Evolutionary conservation across 2,329 filamentous ascomycete genomes (phyloP).

Genomic region (Dichotomopilus funicola): DNA sequence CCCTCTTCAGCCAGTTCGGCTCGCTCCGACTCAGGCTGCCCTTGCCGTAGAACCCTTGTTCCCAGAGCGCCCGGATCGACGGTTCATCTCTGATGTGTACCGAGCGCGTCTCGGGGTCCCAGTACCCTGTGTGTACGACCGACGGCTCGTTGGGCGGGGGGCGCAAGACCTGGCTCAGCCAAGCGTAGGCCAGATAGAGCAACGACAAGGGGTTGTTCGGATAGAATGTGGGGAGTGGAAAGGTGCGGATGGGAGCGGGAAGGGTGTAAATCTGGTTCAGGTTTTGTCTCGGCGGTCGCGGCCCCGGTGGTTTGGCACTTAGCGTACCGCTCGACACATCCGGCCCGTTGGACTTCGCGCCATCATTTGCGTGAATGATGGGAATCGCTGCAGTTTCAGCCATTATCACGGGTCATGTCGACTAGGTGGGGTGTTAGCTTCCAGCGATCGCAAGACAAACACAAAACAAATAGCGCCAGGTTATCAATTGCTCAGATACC

Average conservation of each 20-base stretch:
- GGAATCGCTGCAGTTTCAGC: constrained; percentile 31
- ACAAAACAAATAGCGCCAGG: neutral
- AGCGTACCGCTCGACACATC: neutral
- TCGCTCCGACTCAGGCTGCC: constrained; percentile 90
- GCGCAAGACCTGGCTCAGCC: constrained; percentile 66
- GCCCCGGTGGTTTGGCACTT: neutral
- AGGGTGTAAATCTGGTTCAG: constrained; percentile 72
- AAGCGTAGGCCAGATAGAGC: constrained; percentile 70
- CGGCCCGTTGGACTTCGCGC: neutral
- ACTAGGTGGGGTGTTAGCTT: constrained; percentile 23
- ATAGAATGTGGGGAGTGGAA: constrained; percentile 81
- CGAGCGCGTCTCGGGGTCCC: constrained; percentile 74
- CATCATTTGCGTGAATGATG: constrained; percentile 2
- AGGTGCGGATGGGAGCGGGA: constrained; percentile 71
- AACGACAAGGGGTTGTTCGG: constrained; percentile 89
- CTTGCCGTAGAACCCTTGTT: constrained; percentile 96
- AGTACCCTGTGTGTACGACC: constrained; percentile 63
- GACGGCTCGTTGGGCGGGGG: constrained; percentile 59
- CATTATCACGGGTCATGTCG: constrained; percentile 44
- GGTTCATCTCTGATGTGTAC: constrained; percentile 74
- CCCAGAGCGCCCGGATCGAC: constrained; percentile 79
- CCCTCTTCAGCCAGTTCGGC: constrained; percentile 82
- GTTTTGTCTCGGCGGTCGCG: constrained; percentile 14
- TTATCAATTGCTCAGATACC: constrained; percentile 69
- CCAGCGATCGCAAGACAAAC: neutral